phyloP scores from a whole-genome alignment of 148 eudicot genomes.

The Chenopodium suecicum region DNA sequence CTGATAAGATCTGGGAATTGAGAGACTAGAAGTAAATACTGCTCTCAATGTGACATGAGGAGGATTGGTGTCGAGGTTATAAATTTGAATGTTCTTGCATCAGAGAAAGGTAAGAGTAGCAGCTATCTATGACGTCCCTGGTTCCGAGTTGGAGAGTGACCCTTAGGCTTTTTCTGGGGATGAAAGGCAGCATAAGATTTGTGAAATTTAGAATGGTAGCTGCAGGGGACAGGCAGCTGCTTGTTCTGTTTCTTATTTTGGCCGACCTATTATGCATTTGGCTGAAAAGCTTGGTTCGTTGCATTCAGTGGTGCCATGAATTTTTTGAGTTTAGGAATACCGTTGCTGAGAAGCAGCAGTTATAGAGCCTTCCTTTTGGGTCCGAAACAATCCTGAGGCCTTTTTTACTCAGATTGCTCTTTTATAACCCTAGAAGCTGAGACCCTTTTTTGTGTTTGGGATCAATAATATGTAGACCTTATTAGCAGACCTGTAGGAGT shows the following conservation, averaged over 20 bases:
- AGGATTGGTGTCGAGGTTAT: background rate
- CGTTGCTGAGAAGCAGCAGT: background rate
- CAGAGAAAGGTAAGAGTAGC: background rate
- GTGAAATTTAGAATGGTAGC: background rate
- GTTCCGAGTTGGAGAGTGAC: too few species aligned
- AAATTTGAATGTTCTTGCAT: background rate
- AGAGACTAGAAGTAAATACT: background rate
- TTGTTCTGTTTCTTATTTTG: background rate
- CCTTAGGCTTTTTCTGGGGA: background rate
- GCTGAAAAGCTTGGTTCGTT: background rate
- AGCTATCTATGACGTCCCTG: too few species aligned
- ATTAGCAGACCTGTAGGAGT: too few species aligned
- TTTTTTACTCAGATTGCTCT: background rate
- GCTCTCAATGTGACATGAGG: background rate
- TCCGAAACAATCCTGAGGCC: background rate
- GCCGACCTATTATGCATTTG: background rate
- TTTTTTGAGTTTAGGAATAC: background rate
- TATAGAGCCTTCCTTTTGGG: background rate
- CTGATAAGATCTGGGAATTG: constrained; percentile 9
- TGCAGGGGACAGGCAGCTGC: background rate
- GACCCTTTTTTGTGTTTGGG: background rate
- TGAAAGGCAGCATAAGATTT: background rate
- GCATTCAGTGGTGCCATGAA: background rate
- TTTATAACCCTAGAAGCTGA: background rate
- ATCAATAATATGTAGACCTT: background rate